Evolutionary conservation across 2,329 filamentous ascomycete species (phyloP).

Genomic region (Hymenoscyphus fraxineus): DNA sequence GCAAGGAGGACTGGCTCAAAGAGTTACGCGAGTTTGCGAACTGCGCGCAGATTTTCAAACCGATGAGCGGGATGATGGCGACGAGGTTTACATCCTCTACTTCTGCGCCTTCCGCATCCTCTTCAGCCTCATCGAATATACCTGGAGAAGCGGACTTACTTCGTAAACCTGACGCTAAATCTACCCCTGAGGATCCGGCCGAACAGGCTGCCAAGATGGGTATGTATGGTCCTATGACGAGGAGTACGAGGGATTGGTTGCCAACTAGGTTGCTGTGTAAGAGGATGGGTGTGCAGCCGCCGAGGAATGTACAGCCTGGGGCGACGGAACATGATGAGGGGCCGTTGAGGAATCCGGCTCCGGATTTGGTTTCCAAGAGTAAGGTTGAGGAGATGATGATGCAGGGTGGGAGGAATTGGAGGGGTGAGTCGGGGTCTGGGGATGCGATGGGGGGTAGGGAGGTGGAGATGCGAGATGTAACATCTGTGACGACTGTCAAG

Average conservation of each 20-base stretch:
- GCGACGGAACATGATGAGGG: conserved; percentile 42
- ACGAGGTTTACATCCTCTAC: conserved; percentile 80
- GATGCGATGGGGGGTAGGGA: background rate
- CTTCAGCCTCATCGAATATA: conserved; percentile 33
- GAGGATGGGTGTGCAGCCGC: conserved; percentile 81
- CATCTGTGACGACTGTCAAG: background rate
- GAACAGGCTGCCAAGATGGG: conserved; percentile 83
- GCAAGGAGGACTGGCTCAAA: conserved; percentile 70
- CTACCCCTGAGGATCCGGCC: conserved; percentile 61
- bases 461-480: background rate
- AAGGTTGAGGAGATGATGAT: conserved; percentile 53
- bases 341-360: conserved; percentile 25
- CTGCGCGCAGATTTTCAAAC: conserved; percentile 79
- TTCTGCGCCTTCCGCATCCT: conserved; percentile 34
- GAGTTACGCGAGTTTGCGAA: conserved; percentile 74
- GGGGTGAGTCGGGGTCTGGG: conserved; percentile 8
- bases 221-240: conserved; percentile 90
- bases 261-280: conserved; percentile 89
- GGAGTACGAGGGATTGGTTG: conserved; percentile 67
- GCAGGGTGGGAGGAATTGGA: conserved; percentile 37
- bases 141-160: conserved; percentile 40
- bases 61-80: conserved; percentile 88
- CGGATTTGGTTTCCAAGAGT: conserved; percentile 49
- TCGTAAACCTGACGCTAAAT: conserved; percentile 49
- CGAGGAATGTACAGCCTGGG: conserved; percentile 57